Evolutionary conservation across 441 rosid species (phyloP).

Genomic region (Brassica hybrid): DNA sequence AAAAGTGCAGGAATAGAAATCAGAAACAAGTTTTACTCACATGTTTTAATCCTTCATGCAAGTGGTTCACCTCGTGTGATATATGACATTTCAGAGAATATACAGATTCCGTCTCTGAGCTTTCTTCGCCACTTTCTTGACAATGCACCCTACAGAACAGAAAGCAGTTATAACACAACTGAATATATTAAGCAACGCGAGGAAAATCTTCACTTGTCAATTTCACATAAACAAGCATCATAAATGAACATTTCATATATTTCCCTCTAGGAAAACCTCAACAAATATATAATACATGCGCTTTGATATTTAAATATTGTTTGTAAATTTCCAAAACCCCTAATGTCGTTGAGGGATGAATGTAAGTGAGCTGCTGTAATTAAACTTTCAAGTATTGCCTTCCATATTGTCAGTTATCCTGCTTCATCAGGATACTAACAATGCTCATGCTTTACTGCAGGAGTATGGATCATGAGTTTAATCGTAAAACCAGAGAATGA

Average conservation of each 20-base stretch:
- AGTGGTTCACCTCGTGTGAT: conserved; percentile 94
- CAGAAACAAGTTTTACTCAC: conserved; percentile 53
- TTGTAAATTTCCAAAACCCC: neutral
- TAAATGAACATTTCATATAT: neutral
- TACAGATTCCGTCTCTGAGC: conserved; percentile 82
- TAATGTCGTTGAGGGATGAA: neutral
- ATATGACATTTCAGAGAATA: conserved; percentile 94
- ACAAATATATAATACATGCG: conserved; percentile 6
- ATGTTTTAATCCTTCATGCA: conserved; percentile 96
- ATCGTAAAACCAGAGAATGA: conserved; percentile 4
- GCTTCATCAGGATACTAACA: conserved; percentile 11
- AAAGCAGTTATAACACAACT: conserved; percentile 12
- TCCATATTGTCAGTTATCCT: neutral
- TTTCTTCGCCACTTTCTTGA: conserved; percentile 95
- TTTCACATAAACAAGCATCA: conserved; percentile 4
- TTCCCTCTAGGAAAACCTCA: neutral
- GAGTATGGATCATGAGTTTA: neutral
- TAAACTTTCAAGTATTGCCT: neutral
- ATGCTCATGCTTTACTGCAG: neutral
- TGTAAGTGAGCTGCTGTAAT: neutral
- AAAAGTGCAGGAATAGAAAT: neutral
- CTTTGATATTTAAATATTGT: neutral
- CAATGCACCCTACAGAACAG: conserved; percentile 69
- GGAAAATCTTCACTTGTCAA: conserved; percentile 1
- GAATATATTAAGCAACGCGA: conserved; percentile 1